Evolutionary conservation across 768 basidiomycete species (phyloP), one percentile per base, ranked within the genome.

Genomic region (Rhodotorula babjevae): DNA sequence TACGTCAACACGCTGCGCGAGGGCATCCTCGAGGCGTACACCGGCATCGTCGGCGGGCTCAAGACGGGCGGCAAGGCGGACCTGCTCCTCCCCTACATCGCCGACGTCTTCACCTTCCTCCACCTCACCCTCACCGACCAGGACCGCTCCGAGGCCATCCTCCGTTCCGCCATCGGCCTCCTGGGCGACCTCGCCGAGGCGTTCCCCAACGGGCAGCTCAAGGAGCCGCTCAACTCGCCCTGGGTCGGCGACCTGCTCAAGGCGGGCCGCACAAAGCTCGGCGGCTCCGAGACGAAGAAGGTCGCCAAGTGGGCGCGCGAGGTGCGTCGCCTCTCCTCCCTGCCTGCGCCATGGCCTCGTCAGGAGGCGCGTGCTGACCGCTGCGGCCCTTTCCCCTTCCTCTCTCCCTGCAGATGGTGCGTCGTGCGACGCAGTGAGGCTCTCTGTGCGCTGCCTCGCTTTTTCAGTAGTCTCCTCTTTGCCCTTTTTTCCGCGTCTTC

Each of bases 1-100:
- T 98, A 98, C 79, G 92, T 95, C 58, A 85, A 87, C 65, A 87
- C 87, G 65, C 85, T 99, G 68, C 87, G 96, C 50, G 96, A 98
- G 78, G 93, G 93, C 58, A 97, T 99, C 75, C 83, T 97, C 46
- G 96, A 99, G 81, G 95, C 96, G 5, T 97, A 96, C 78, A 95
- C 91, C 10, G 94, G 95, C 36, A 89, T 99, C 74, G 88, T 97
- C 71, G 89, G 91, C 50, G 93, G 90, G 0, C 83, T 97, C 79
- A 94, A 93, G 84, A 88, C 87, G 77, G 90, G 89, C 2, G 86
- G 87, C 31, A 88, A 92, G 83, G 86, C 92, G 91, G 76, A 70
- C 15, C 80, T 89, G 27, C 84, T 95, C 62, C 82, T 92, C 29
- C 85, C 88, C 15, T 87, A 94, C 78, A 85, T 89, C 5, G 84